phyloP scores from a whole-genome alignment of 2,329 filamentous ascomycete species.

The Trichoderma endophyticum region DNA sequence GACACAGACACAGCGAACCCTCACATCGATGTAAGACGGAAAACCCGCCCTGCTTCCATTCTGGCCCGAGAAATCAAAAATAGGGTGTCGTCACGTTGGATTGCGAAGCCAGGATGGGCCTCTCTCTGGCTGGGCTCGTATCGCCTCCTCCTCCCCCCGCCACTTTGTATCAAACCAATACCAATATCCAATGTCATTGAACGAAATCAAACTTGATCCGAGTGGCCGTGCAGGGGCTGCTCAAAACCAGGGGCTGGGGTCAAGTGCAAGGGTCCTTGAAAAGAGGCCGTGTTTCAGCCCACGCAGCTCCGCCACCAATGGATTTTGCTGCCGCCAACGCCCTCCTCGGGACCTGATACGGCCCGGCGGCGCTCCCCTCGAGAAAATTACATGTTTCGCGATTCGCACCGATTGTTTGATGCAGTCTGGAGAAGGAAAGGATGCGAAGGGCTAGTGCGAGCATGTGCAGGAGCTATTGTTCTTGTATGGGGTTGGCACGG shows the following conservation, averaged over 20 bases:
- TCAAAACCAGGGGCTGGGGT: not conserved
- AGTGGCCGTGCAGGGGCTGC: not conserved
- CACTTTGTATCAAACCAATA: conserved; percentile 5
- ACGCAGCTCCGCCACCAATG: conserved; percentile 8
- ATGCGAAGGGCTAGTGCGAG: not conserved
- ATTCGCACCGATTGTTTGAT: conserved; percentile 10
- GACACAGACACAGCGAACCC: not conserved
- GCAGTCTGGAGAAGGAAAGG: not conserved
- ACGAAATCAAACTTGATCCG: not conserved
- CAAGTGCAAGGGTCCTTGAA: not conserved
- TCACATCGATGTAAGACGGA: not conserved
- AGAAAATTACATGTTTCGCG: conserved; percentile 4
- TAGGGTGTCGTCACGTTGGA: not conserved
- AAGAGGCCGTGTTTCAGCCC: conserved; percentile 10
- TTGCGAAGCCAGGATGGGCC: not conserved
- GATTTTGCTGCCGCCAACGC: not conserved
- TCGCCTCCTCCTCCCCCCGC: not conserved
- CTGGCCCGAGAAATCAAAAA: not conserved
- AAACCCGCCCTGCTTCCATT: not conserved
- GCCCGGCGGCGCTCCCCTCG: conserved; percentile 6
- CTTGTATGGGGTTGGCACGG: not conserved
- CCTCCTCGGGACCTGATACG: not conserved
- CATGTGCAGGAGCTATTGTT: not conserved
- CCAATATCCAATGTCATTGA: not conserved
- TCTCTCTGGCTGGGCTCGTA: not conserved